These are phyloP conservation scores for Neoboletus brunneissimus DNA, from an alignment of 768 basidiomycete genomes.

Conservation along the genomic window DNA sequence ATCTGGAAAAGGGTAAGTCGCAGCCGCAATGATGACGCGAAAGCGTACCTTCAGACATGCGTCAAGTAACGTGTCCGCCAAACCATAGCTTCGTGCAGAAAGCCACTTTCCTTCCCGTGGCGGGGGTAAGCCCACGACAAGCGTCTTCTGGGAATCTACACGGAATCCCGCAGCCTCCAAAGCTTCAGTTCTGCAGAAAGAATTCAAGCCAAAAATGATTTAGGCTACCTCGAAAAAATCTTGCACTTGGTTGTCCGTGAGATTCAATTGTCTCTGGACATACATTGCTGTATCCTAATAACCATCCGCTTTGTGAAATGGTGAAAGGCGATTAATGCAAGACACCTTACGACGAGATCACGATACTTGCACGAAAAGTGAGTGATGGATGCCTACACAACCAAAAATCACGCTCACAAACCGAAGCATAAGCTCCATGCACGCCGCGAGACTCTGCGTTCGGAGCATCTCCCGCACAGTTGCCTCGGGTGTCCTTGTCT, in stretches of 20 bases:
- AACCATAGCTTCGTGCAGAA: conserved; percentile 41
- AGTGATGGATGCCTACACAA: not conserved
- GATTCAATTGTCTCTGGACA: conserved; percentile 39
- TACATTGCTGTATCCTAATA: conserved; percentile 44
- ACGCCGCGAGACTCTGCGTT: conserved; percentile 36
- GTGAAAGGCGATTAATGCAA: not conserved
- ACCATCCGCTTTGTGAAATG: not conserved
- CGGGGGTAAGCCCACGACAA: conserved; percentile 45
- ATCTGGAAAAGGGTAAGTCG: conserved; percentile 29
- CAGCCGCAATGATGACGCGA: not conserved
- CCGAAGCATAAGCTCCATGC: conserved; percentile 34
- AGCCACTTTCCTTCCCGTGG: conserved; percentile 34
- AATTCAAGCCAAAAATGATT: not conserved
- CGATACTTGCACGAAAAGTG: conserved; percentile 34
- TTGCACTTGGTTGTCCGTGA: conserved; percentile 40
- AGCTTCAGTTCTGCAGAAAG: not conserved
- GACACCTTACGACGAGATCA: conserved; percentile 36
- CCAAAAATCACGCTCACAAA: conserved; percentile 26
- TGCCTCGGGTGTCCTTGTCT: conserved; percentile 41
- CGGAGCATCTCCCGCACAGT: conserved; percentile 37
- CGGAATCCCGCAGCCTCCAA: conserved; percentile 40
- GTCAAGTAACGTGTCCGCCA: conserved; percentile 40
- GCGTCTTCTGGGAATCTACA: conserved; percentile 38
- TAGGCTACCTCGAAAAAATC: conserved; percentile 44
- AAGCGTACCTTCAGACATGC: conserved; percentile 36